Evolutionary conservation across 2,329 filamentous ascomycete species (phyloP).

Genomic region (Scedosporium aurantiacum): DNA sequence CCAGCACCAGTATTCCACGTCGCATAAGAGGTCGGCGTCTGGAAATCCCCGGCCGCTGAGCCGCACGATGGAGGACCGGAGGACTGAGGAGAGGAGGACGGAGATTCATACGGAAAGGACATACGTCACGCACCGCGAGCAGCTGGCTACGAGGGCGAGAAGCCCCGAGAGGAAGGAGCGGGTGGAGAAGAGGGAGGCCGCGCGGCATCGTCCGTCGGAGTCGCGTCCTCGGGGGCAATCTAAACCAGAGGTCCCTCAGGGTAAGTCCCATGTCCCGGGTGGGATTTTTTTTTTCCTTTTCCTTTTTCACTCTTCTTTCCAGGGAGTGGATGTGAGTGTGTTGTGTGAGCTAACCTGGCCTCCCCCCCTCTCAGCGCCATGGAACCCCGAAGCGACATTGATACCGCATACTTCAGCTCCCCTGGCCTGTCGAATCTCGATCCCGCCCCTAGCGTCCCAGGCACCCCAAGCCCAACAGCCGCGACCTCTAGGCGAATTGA

Average conservation of each 20-base stretch:
- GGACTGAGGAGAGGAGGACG: constrained; percentile 43
- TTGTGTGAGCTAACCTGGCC: neutral
- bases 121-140: constrained; percentile 52
- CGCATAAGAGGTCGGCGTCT: constrained; percentile 48
- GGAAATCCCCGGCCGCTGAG: constrained; percentile 41
- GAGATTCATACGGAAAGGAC: constrained; percentile 30
- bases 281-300: neutral
- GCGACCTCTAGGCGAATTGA: constrained; percentile 60
- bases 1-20: constrained; percentile 23
- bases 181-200: constrained; percentile 18
- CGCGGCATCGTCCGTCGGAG: constrained; percentile 32
- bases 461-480: constrained; percentile 61
- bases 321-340: neutral
- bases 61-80: constrained; percentile 29
- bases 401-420: constrained; percentile 59
- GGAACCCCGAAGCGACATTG: constrained; percentile 72
- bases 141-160: constrained; percentile 44
- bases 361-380: constrained; percentile 32
- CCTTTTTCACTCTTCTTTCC: neutral
- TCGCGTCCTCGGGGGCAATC: constrained; percentile 28
- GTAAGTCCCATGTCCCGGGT: constrained; percentile 22
- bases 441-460: constrained; percentile 63
- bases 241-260: constrained; percentile 36
- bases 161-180: constrained; percentile 43
- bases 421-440: constrained; percentile 52